A percentile compares a stretch with the other conserved stretches of the same genome.
These are phyloP conservation scores for Xylariaceae sp. DNA, from an alignment of 2,329 filamentous ascomycete genomes.

Conservation along the genomic window DNA sequence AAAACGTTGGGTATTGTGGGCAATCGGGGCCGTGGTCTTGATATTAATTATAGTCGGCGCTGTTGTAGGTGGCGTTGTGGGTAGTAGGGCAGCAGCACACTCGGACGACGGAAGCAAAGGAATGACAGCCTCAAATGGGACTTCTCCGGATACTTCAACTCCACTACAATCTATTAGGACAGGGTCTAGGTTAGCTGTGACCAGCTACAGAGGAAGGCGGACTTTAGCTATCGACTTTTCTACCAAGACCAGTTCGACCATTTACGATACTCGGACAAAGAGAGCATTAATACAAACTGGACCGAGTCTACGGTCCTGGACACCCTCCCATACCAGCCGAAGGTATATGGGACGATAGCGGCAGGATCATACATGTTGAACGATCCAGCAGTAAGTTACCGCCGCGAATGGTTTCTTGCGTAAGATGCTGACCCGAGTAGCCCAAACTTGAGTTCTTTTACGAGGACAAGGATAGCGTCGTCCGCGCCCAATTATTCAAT, in stretches of 20 bases:
- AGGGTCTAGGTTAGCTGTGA: slow-evolving; percentile 28
- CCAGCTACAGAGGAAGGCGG: slow-evolving; percentile 21
- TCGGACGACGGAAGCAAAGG: neutral
- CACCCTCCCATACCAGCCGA: slow-evolving; percentile 21
- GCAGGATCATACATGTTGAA: slow-evolving; percentile 23
- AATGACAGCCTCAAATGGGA: slow-evolving; percentile 3
- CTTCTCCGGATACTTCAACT: slow-evolving; percentile 1
- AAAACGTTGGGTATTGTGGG: slow-evolving; percentile 22
- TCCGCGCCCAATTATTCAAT: slow-evolving; percentile 27
- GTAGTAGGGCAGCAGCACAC: slow-evolving; percentile 2
- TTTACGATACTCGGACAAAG: slow-evolving; percentile 27
- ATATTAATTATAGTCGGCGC: slow-evolving; percentile 19
- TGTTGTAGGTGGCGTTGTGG: slow-evolving; percentile 23
- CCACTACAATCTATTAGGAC: slow-evolving; percentile 16
- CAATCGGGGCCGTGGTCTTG: slow-evolving; percentile 11
- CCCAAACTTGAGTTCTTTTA: slow-evolving; percentile 29
- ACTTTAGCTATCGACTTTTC: slow-evolving; percentile 28
- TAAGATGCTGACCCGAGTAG: slow-evolving; percentile 18
- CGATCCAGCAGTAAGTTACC: slow-evolving; percentile 19
- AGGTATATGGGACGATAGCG: slow-evolving; percentile 24
- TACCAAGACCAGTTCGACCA: slow-evolving; percentile 25
- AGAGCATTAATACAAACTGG: slow-evolving; percentile 20
- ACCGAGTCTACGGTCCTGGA: slow-evolving; percentile 23
- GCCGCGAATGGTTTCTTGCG: neutral
- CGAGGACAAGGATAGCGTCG: slow-evolving; percentile 19